A percentile compares a stretch with the other conserved stretches of the same genome.
phyloP scores from a whole-genome alignment of 371 early-diverging fungal species.

The Syncephalastrum contaminatum region DNA sequence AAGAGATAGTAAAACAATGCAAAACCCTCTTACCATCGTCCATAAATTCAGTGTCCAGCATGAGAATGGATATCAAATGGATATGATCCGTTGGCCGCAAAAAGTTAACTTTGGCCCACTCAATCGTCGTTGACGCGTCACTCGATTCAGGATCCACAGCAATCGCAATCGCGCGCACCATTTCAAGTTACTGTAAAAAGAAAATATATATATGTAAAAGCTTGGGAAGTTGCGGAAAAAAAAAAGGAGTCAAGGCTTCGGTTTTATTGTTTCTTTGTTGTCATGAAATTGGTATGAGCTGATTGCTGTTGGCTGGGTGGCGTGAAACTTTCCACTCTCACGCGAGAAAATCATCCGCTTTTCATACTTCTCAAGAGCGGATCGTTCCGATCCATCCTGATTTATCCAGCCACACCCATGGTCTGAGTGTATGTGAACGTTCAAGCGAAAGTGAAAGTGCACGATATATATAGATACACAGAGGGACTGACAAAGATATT shows the following conservation, averaged over 20 bases:
- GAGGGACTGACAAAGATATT: too few relatives aligned
- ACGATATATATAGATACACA: too few relatives aligned
- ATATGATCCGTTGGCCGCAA: slow-evolving; percentile 38
- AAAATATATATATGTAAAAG: not conserved
- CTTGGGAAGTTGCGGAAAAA: slow-evolving; percentile 1
- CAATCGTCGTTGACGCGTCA: slow-evolving; percentile 37
- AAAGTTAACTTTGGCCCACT: slow-evolving; percentile 46
- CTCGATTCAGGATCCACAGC: slow-evolving; percentile 41
- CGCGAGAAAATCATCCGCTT: too few relatives aligned
- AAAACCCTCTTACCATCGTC: slow-evolving; percentile 25
- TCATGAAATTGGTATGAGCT: too few relatives aligned
- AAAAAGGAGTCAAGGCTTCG: not conserved
- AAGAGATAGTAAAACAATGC: not conserved
- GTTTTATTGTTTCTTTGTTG: too few relatives aligned
- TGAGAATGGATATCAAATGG: slow-evolving; percentile 36
- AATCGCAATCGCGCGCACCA: slow-evolving; percentile 38
- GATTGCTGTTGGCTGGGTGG: too few relatives aligned
- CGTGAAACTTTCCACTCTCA: too few relatives aligned
- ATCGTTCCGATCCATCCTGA: too few relatives aligned
- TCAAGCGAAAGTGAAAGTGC: too few relatives aligned
- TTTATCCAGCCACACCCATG: too few relatives aligned
- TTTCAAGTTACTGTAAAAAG: not conserved
- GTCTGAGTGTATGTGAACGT: too few relatives aligned
- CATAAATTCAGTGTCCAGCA: slow-evolving; percentile 38
- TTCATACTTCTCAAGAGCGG: too few relatives aligned